These are phyloP conservation scores for Buxus sempervirens DNA, from an alignment of 164 flowering plant species.

Conservation along the genomic window DNA sequence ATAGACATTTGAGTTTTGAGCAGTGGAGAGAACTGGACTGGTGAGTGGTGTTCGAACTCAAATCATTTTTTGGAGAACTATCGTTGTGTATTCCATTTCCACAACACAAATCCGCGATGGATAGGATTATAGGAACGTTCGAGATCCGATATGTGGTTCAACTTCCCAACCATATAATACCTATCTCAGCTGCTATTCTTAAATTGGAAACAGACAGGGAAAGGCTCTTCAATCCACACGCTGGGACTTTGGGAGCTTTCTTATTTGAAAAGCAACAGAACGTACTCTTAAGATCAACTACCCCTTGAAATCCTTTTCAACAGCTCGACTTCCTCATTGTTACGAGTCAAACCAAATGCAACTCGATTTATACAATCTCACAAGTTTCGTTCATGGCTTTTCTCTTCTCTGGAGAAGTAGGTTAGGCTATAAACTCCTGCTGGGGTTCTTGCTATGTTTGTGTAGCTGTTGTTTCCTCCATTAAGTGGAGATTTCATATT, in stretches of 20 bases:
- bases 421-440: constrained; percentile 7
- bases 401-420: background rate
- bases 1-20: too few species aligned
- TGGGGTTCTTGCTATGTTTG: background rate
- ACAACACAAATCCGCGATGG: too few species aligned
- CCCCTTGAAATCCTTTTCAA: constrained; percentile 10
- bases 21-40: too few species aligned
- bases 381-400: constrained; percentile 25
- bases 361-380: constrained; percentile 14
- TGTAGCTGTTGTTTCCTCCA: constrained; percentile 2
- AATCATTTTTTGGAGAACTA: too few species aligned
- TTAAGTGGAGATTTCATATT: background rate
- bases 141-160: background rate
- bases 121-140: too few species aligned
- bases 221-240: too few species aligned
- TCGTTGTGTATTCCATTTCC: too few species aligned
- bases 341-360: constrained; percentile 45
- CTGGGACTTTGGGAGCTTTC: too few species aligned
- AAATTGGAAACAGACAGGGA: too few species aligned
- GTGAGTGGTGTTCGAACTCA: too few species aligned
- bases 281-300: constrained; percentile 54
- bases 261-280: background rate
- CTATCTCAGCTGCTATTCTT: background rate
- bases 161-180: background rate
- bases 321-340: constrained; percentile 2